Evolutionary conservation across 1,284 basidiomycete genomes (phyloP).

Genomic region (Irpex sp.): DNA sequence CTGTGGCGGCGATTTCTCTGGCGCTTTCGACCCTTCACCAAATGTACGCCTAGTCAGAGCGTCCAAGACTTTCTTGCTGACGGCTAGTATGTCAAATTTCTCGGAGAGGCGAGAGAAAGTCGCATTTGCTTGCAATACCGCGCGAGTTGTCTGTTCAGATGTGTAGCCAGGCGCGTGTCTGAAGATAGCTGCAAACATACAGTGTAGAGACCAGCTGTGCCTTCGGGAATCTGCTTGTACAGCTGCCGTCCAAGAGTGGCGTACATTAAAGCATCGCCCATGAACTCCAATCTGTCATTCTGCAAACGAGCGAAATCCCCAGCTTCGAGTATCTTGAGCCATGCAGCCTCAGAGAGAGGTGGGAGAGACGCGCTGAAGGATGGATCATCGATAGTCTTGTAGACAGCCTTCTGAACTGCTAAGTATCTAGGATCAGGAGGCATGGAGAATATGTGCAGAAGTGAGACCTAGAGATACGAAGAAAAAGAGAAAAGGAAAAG

Average conservation of each 20-base stretch:
- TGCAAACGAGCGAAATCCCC: slow-evolving; percentile 10
- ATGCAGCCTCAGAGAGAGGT: slow-evolving; percentile 25
- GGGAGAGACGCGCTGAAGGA: slow-evolving; percentile 25
- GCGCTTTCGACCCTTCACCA: slow-evolving; percentile 20
- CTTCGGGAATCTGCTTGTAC: slow-evolving; percentile 24
- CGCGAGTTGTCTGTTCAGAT: slow-evolving; percentile 18
- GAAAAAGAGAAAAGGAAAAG: neutral
- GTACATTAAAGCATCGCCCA: slow-evolving; percentile 33
- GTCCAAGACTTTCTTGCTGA: slow-evolving; percentile 19
- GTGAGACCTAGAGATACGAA: neutral
- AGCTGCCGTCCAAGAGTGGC: slow-evolving; percentile 27
- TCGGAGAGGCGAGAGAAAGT: slow-evolving; percentile 29
- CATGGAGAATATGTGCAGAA: neutral
- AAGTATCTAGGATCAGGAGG: neutral
- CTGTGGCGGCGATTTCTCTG: slow-evolving; percentile 13
- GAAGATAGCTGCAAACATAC: slow-evolving; percentile 17
- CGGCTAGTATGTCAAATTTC: slow-evolving; percentile 28
- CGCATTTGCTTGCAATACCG: slow-evolving; percentile 26
- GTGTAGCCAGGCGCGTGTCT: neutral
- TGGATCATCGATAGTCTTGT: slow-evolving; percentile 18
- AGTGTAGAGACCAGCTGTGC: slow-evolving; percentile 26
- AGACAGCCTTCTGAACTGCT: slow-evolving; percentile 22
- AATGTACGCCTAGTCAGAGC: slow-evolving; percentile 23
- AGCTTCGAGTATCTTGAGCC: slow-evolving; percentile 21
- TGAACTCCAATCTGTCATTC: slow-evolving; percentile 31